Conservation (phyloP, 768 basidiomycete genomes). For the Ramaria sp. region DNA sequence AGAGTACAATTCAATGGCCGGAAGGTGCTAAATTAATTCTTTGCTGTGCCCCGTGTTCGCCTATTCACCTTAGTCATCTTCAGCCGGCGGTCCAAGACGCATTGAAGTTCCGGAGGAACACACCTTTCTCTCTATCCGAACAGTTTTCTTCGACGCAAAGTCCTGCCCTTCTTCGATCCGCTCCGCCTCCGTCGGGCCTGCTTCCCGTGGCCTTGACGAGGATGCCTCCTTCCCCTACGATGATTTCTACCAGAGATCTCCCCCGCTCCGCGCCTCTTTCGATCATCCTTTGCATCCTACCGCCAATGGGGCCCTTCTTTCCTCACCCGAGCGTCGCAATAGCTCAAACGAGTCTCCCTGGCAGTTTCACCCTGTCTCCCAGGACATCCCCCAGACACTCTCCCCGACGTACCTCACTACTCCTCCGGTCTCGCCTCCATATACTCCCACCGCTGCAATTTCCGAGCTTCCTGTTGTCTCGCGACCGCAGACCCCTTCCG, state of each 20-base stretch:
- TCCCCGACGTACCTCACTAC: not conserved
- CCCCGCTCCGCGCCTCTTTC: not conserved
- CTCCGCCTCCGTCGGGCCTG: constrained; percentile 39
- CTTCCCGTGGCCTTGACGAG: constrained; percentile 30
- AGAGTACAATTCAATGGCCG: constrained; percentile 63
- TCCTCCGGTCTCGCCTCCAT: constrained; percentile 3
- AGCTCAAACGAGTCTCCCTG: not conserved
- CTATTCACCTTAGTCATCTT: constrained; percentile 22
- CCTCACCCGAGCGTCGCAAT: not conserved
- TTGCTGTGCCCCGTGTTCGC: not conserved
- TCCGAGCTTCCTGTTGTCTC: not conserved
- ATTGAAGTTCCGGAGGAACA: constrained; percentile 74
- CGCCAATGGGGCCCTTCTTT: not conserved
- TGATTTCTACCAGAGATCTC: not conserved
- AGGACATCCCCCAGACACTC: not conserved
- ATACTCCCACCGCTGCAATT: not conserved
- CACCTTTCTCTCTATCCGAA: constrained; percentile 57
- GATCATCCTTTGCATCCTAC: not conserved
- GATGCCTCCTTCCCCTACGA: constrained; percentile 5
- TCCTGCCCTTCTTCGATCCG: constrained; percentile 28
- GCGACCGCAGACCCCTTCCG: constrained; percentile 4
- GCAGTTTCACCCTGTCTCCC: not conserved
- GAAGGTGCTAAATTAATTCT: constrained; percentile 48
- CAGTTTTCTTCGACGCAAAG: constrained; percentile 65
- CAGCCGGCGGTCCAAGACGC: constrained; percentile 26